These are phyloP conservation scores for Haplosporangium gracile DNA, from an alignment of 192 early-diverging fungal genomes.

Conservation along the genomic window DNA sequence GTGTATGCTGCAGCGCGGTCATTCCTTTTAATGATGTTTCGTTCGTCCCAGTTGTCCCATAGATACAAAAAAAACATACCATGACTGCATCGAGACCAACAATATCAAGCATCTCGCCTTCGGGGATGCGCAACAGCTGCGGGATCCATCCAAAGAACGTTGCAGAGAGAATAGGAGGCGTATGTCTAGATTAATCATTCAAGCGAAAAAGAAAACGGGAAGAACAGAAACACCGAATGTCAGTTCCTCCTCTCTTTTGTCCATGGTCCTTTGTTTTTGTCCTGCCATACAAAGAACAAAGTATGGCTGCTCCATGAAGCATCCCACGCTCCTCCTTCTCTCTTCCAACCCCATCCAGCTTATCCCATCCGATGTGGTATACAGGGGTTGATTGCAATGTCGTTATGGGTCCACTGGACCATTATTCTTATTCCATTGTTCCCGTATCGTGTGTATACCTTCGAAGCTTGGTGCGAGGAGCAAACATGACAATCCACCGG, in stretches of 20 bases:
- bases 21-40: not conserved
- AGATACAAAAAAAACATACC: slow-evolving; percentile 36
- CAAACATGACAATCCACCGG: slow-evolving; percentile 57
- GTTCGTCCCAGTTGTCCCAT: not conserved
- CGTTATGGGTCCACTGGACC: not conserved
- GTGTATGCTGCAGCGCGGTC: not conserved
- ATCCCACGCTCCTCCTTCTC: slow-evolving; percentile 5
- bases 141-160: slow-evolving; percentile 70
- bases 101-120: slow-evolving; percentile 61
- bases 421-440: not conserved
- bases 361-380: not conserved
- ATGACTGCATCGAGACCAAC: slow-evolving; percentile 71
- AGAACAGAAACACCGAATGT: not conserved
- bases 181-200: slow-evolving; percentile 46
- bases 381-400: not conserved
- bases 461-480: slow-evolving; percentile 54
- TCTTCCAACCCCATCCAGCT: not conserved
- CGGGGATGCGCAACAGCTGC: slow-evolving; percentile 59
- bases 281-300: too few species aligned
- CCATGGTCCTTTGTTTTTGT: not conserved
- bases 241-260: not conserved
- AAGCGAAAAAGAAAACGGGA: not conserved
- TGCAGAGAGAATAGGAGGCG: slow-evolving; percentile 57
- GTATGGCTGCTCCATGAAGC: not conserved
- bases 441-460: slow-evolving; percentile 16